Evolutionary conservation across 352 stramenopile species (phyloP), one percentile per base, ranked within the genome.

Genomic region (Phytopythium montanum): DNA sequence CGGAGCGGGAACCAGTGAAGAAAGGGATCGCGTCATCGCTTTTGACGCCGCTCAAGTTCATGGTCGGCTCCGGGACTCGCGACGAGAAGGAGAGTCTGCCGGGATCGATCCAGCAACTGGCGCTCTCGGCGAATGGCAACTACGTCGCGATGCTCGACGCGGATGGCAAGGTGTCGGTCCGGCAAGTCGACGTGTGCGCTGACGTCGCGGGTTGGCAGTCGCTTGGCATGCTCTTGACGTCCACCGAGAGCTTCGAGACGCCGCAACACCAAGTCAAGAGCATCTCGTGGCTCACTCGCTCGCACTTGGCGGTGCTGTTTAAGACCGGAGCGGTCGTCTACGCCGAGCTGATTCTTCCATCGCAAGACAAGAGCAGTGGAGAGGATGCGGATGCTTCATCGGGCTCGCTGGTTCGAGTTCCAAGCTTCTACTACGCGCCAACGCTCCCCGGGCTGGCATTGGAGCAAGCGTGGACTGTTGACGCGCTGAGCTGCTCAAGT

Each of bases 151-250:
- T 92, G 61, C 59, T 90, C 18, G 75, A 90, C 56, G 55, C 65
- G 25, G 36, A 74, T 0, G 71, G 77, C 14, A 64, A 68, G 2
- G 59, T 89, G 25, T 61, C 73, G 2, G 73, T 92, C 13, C 82
- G 76, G 0, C 72, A 90, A 46, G 83, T 92, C 56, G 80, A 90
- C 18, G 61, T 62, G 0, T 92, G 82, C 36, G 73, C 78, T 1
- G 73, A 85, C 45, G 61, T 90, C 0, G 14, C 86, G 10, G 59
- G 60, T n/a, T 92, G 82, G 82, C 70, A 88, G 54, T 58, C 59
- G 8, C 56, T 81, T 18, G 48, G 69, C 16, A 36, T 23, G 7
- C 9, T 50, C 39, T 18, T 50, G 9, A 2, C 53, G 8, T 33
- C 26, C 5, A 26, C 6, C 1, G 23, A 39, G 2, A 34, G 7